These are phyloP conservation scores for Oryza longistaminata DNA, from an alignment of 176 grass and related monocot genomes.

Conservation along the genomic window DNA sequence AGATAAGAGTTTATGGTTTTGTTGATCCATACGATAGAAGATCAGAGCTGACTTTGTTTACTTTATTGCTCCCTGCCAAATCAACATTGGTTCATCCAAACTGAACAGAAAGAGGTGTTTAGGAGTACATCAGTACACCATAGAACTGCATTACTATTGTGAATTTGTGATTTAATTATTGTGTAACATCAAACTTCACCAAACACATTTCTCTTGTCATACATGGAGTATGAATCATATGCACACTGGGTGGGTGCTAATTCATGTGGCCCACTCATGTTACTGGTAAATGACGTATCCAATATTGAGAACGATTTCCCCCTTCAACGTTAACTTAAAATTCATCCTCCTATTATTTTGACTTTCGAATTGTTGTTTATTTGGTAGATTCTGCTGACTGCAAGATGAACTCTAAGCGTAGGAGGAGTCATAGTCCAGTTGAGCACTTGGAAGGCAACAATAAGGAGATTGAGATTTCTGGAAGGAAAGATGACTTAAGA, in stretches of 20 bases:
- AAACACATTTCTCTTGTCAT: background rate
- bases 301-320: background rate
- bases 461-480: constrained; percentile 42
- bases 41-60: background rate
- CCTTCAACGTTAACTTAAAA: background rate
- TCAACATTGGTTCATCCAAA: background rate
- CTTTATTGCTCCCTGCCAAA: background rate
- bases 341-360: background rate
- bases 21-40: background rate
- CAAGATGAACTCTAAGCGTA: constrained; percentile 46
- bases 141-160: background rate
- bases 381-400: constrained; percentile 33
- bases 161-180: background rate
- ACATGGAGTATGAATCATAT: background rate
- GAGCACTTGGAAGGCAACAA: constrained; percentile 40
- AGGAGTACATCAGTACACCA: background rate
- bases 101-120: background rate
- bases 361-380: constrained; percentile 11
- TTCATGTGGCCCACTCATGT: background rate
- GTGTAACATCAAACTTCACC: background rate
- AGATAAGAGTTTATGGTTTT: background rate
- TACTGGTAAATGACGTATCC: background rate
- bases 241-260: background rate
- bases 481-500: constrained; percentile 46
- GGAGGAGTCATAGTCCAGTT: constrained; percentile 58